A percentile compares a stretch with the other conserved stretches of the same genome.
Evolutionary conservation across 2,329 filamentous ascomycete species (phyloP).

Genomic region (Cladophialophora bantiana): DNA sequence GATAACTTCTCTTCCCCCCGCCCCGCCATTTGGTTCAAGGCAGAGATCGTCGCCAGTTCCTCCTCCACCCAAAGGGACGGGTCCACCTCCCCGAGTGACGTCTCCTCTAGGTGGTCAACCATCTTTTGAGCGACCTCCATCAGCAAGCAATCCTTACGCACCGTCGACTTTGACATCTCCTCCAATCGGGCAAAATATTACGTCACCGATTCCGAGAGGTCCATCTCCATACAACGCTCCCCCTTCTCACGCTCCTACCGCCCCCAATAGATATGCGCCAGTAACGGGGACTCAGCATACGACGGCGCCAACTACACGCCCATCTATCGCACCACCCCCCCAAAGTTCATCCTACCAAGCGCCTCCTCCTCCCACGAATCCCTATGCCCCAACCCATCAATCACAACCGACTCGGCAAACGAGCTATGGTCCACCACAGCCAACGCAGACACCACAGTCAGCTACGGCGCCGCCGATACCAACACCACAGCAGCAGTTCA

Average conservation of each 20-base stretch:
- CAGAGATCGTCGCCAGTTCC: slow-evolving; percentile 71
- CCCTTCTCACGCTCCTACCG: slow-evolving; percentile 69
- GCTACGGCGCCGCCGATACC: slow-evolving; percentile 49
- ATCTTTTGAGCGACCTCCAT: slow-evolving; percentile 60
- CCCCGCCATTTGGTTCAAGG: slow-evolving; percentile 65
- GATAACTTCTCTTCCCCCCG: slow-evolving; percentile 63
- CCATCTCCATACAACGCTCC: slow-evolving; percentile 87
- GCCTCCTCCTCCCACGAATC: slow-evolving; percentile 56
- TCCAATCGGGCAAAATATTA: slow-evolving; percentile 50
- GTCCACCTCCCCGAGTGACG: slow-evolving; percentile 69
- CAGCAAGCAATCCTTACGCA: slow-evolving; percentile 69
- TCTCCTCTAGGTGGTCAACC: slow-evolving; percentile 70
- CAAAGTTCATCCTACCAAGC: slow-evolving; percentile 46
- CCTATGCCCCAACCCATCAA: slow-evolving; percentile 65
- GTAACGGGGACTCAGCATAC: slow-evolving; percentile 65
- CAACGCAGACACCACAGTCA: slow-evolving; percentile 52
- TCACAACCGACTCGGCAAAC: slow-evolving; percentile 49
- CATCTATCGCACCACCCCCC: slow-evolving; percentile 59
- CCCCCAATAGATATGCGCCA: slow-evolving; percentile 77
- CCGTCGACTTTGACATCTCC: slow-evolving; percentile 60
- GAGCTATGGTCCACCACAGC: slow-evolving; percentile 55
- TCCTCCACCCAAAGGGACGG: slow-evolving; percentile 81
- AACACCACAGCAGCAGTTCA: slow-evolving; percentile 54
- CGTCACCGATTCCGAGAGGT: slow-evolving; percentile 71
- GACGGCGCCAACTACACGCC: slow-evolving; percentile 48